Evolutionary conservation across 495 filamentous ascomycete species (phyloP), one percentile per base, ranked within the genome.

Genomic region (Aspergillus wentii): DNA sequence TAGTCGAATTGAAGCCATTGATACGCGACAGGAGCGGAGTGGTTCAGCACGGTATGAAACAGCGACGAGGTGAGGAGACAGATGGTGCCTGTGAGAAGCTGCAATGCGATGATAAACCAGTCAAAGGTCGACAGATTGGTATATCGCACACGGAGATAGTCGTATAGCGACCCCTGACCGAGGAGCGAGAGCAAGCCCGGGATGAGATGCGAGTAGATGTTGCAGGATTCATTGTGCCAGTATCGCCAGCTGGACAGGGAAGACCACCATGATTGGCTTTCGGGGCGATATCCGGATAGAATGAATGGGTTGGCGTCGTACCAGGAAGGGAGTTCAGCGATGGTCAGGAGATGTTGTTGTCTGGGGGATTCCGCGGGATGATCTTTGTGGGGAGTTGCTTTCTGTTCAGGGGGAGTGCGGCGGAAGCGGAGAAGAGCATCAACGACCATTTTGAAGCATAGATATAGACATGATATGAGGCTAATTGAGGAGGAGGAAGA

Each of bases 251-350:
- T 57, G 34, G 37, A 17, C 8, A 68, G 29, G 25, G 54, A 71
- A n/a, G 28, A 29, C 0, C 17, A 11, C 35, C 46, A 49, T 3
- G 66, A 68, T 22, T 57, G 31, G 2, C 58, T 59, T 33, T 52
- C 45, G 25, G 64, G 54, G 8, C 65, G 64, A 41, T 63, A 69
- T 1, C 52, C 48, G 1, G 53, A 46, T 1, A 46, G 39, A 30
- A 70, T 63, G 44, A 54, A 63, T 3, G 58, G 49, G 41, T 62
- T 69, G 28, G 61, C 45, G 34, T 66, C 49, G 17, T 49, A 44
- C 64, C 68, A 71, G 19, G 27, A 2, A 1, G 48, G 52, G 1
- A 49, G 15, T 20, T 51, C 41, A 3, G 17, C 6, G 33, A 30
- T 33, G 3, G 17, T 36, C 6, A 38, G 46, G 11, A 42, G 40